Percentiles rank a stretch among this genome's conserved stretches.
These are phyloP conservation scores for Solanum hybrid DNA, from an alignment of 305 asterid genomes.

Conservation along the genomic window DNA sequence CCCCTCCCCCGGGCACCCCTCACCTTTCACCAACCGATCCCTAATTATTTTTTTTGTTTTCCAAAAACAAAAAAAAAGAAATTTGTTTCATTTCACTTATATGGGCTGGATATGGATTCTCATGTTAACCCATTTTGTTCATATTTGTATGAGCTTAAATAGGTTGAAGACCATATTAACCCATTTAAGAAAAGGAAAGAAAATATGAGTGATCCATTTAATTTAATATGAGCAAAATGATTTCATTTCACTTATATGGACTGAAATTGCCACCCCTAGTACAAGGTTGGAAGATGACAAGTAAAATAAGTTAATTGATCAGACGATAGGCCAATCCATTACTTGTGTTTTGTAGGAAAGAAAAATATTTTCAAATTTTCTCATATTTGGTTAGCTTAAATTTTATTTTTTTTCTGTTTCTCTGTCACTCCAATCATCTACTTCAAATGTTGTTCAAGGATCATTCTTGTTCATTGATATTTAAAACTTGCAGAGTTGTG, in stretches of 20 bases:
- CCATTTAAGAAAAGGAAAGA: not conserved
- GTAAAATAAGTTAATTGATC: not conserved
- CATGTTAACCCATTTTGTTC: no score
- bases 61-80: no score
- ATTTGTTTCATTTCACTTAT: no score
- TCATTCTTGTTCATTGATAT: not conserved
- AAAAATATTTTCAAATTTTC: no score
- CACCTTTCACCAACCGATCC: no score
- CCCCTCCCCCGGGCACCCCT: no score
- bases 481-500: not conserved
- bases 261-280: not conserved
- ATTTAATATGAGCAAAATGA: no score
- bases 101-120: no score
- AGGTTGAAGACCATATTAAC: not conserved
- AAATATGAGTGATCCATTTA: not conserved
- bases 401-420: not conserved
- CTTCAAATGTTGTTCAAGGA: not conserved
- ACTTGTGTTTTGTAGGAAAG: not conserved
- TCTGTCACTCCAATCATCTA: not conserved
- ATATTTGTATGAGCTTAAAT: not conserved
- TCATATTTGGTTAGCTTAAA: no score
- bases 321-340: not conserved
- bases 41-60: no score
- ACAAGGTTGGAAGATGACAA: not conserved
- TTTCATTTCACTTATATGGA: not conserved